phyloP scores from a whole-genome alignment of 768 basidiomycete species.

The Trametes villosa region DNA sequence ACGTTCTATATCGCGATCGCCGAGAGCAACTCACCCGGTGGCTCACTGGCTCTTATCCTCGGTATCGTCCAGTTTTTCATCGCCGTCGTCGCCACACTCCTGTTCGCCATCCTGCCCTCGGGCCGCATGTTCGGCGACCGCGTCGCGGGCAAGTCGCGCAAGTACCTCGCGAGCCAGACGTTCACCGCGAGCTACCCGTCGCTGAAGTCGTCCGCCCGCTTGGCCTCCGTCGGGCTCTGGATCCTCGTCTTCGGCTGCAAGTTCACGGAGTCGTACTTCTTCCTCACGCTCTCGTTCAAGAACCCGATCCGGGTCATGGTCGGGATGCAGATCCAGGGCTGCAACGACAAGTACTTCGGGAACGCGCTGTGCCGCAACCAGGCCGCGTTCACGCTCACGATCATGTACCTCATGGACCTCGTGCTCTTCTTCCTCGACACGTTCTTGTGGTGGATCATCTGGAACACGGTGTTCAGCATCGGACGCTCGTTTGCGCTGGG shows the following conservation, averaged over 20 bases:
- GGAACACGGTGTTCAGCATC: conserved; percentile 95
- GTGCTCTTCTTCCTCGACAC: conserved; percentile 98
- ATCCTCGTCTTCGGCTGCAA: conserved; percentile 95
- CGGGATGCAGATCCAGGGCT: conserved; percentile 93
- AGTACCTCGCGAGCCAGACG: conserved; percentile 97
- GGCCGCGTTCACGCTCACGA: conserved; percentile 90
- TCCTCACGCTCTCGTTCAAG: conserved; percentile 92
- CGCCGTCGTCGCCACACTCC: conserved; percentile 80
- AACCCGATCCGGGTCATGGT: conserved; percentile 96
- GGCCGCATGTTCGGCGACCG: conserved; percentile 99
- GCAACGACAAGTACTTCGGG: conserved; percentile 86
- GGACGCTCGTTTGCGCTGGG: conserved; percentile 88
- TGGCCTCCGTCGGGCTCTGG: conserved; percentile 86
- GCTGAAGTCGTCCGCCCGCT: conserved; percentile 63
- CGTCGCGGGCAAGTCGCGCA: conserved; percentile 92
- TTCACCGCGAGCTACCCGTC: conserved; percentile 95
- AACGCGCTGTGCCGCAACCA: conserved; percentile 86
- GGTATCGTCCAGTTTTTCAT: conserved; percentile 97
- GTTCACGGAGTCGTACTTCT: conserved; percentile 97
- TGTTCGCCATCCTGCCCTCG: conserved; percentile 92
- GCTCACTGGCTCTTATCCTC: conserved; percentile 84
- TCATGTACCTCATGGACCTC: conserved; percentile 99
- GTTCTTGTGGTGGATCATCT: conserved; percentile 99
- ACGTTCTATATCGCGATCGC: conserved; percentile 94
- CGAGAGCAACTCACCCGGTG: conserved; percentile 61